These are phyloP conservation scores for Chrysoporthe puriensis DNA, from an alignment of 2,329 filamentous ascomycete genomes.

Conservation along the genomic window DNA sequence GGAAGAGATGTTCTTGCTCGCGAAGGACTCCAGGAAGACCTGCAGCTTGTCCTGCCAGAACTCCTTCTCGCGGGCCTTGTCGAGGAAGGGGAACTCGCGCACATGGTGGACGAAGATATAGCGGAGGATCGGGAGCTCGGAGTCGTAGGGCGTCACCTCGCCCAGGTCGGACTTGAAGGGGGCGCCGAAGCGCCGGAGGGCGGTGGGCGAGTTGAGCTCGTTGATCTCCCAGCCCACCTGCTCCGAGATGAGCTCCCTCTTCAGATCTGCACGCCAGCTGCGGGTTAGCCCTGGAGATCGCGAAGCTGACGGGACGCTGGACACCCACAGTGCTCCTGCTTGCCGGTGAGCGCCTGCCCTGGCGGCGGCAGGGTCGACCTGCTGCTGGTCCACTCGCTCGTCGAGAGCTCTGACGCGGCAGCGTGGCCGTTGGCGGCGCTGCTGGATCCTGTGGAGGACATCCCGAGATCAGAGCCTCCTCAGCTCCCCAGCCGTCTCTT, in stretches of 20 bases:
- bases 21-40: slow-evolving; percentile 94
- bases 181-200: slow-evolving; percentile 90
- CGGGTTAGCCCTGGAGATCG: slow-evolving; percentile 33
- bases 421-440: slow-evolving; percentile 19
- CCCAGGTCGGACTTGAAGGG: slow-evolving; percentile 92
- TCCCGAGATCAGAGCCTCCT: neutral
- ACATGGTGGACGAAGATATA: slow-evolving; percentile 99
- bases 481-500: too few relatives aligned
- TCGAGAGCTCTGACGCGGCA: slow-evolving; percentile 5
- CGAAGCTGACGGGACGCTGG: neutral
- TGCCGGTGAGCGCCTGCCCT: slow-evolving; percentile 74
- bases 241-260: slow-evolving; percentile 88
- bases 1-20: slow-evolving; percentile 94
- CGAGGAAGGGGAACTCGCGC: slow-evolving; percentile 95
- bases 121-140: slow-evolving; percentile 87
- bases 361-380: slow-evolving; percentile 40
- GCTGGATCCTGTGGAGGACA: slow-evolving; percentile 12
- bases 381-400: slow-evolving; percentile 34
- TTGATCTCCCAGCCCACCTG: slow-evolving; percentile 90
- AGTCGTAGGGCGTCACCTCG: slow-evolving; percentile 90
- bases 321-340: slow-evolving; percentile 91
- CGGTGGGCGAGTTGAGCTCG: slow-evolving; percentile 93
- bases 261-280: slow-evolving; percentile 69
- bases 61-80: slow-evolving; percentile 96
- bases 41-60: slow-evolving; percentile 99